These are phyloP conservation scores for Thoreauomyces humboldtii DNA, from an alignment of 192 early-diverging fungal species.

Conservation along the genomic window DNA sequence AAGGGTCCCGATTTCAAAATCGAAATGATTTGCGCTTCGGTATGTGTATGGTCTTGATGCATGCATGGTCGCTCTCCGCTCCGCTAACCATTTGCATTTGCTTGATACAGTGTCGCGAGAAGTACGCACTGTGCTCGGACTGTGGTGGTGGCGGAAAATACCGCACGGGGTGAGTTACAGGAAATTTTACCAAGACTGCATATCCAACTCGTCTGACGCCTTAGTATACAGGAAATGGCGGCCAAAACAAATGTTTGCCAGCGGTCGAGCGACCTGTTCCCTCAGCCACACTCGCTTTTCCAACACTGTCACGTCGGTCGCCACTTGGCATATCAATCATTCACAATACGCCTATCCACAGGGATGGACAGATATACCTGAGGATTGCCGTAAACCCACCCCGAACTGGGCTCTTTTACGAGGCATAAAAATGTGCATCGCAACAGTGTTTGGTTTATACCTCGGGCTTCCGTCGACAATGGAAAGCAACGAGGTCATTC, in stretches of 20 bases:
- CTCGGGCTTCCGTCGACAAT: neutral
- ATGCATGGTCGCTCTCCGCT: too few relatives aligned
- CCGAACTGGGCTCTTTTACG: neutral
- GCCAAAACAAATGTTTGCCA: neutral
- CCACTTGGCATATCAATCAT: neutral
- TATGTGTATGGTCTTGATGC: too few relatives aligned
- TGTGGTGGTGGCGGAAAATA: slow-evolving; percentile 4
- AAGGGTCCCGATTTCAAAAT: too few relatives aligned
- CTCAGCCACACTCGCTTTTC: neutral
- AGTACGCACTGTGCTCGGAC: neutral
- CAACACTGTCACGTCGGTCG: neutral
- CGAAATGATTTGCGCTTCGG: neutral
- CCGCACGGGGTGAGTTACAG: too few relatives aligned
- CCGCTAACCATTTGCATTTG: too few relatives aligned
- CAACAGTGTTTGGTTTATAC: neutral
- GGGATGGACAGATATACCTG: neutral
- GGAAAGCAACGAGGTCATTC: neutral
- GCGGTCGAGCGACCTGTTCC: neutral
- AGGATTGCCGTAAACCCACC: too few relatives aligned
- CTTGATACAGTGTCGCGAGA: slow-evolving; percentile 1
- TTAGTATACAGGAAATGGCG: slow-evolving; percentile 7
- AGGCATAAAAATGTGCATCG: neutral
- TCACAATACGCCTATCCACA: neutral
- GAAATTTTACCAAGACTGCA: too few relatives aligned
- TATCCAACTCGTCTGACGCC: too few relatives aligned